Evolutionary conservation across 805 yeast species (phyloP).

Genomic region (Lachancea sp.): DNA sequence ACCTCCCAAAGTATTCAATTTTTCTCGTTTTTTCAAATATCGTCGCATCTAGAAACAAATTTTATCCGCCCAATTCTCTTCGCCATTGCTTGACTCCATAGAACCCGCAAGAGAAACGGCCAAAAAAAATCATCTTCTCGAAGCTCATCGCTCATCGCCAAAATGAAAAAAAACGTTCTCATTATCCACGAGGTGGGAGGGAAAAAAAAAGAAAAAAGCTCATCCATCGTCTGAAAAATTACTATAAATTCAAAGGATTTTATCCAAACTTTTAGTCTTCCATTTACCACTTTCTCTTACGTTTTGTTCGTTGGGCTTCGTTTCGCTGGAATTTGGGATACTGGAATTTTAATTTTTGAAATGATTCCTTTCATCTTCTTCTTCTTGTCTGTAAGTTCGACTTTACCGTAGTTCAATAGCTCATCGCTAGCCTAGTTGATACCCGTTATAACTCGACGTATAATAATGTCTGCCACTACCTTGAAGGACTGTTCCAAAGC

Average conservation of each 20-base stretch:
- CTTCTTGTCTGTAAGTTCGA: neutral
- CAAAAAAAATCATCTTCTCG: no score
- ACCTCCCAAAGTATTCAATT: no score
- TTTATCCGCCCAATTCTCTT: no score
- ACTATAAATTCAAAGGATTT: neutral
- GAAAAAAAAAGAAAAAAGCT: neutral
- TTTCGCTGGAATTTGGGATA: slow-evolving; percentile 8
- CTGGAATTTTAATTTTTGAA: slow-evolving; percentile 1
- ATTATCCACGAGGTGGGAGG: no score
- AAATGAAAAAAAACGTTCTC: neutral
- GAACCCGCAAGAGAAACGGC: no score
- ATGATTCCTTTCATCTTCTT: slow-evolving; percentile 1
- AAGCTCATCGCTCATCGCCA: neutral
- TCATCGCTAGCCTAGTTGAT: neutral
- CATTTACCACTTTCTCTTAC: neutral
- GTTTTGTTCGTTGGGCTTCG: slow-evolving; percentile 3
- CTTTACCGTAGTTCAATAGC: neutral
- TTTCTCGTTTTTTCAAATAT: no score
- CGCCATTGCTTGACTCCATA: no score
- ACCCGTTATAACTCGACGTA: neutral
- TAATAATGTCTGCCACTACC: slow-evolving; percentile 19
- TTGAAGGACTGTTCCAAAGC: slow-evolving; percentile 52
- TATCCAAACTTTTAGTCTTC: neutral
- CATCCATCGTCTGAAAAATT: no score
- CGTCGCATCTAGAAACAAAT: no score